Base-by-base conservation (phyloP, 352 stramenopile genomes). In the Globisporangium paddicum region DNA sequence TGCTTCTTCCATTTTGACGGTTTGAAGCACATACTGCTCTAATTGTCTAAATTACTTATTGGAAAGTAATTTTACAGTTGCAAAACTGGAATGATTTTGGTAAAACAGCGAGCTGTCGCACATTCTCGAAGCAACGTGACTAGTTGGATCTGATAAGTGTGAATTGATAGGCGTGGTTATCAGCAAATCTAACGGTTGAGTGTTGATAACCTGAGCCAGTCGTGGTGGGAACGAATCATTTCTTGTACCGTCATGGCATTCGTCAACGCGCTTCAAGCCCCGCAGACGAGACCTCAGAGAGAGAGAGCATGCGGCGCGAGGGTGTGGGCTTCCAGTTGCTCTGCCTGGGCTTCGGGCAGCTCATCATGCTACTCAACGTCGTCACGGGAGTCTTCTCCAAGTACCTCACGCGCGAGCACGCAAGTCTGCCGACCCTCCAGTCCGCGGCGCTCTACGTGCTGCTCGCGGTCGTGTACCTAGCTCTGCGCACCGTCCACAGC, bases 331-430 rank as follows among this genome's bases (percentile, higher is more conserved):
- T 79, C 71, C 75, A 86, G 69, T 64, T 81, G 49, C 50, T 81
- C 34, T 83, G 68, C 67, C 78, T 86, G 60, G 73, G 71, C 73
- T 89, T 83, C 58, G 79, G 79, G 60, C 79, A 89, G 69, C 64
- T 67, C 61, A 87, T 89, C 66, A 82, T 84, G 70, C 48, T 89
- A 50, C 72, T 84, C 47, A 82, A 87, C 57, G 72, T 84, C 49
- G 52, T 67, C 55, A 78, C 77, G 30, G 73, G 71, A 47, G 64
- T 89, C 55, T 64, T 85, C 52, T 77, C 76, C 55, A 79, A 82
- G 58, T 89, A 87, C 67, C 71, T 89, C 56, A 70, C 68, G 51
- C 63, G 71, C 32, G 73, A 78, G 51, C 57, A 71, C 65, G 74
- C 69, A 38, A 82, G 67, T 53, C 49, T 86, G 55, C 72, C 79